Conservation (phyloP, 2,329 filamentous ascomycete species). For the Sporothrix humicola region DNA sequence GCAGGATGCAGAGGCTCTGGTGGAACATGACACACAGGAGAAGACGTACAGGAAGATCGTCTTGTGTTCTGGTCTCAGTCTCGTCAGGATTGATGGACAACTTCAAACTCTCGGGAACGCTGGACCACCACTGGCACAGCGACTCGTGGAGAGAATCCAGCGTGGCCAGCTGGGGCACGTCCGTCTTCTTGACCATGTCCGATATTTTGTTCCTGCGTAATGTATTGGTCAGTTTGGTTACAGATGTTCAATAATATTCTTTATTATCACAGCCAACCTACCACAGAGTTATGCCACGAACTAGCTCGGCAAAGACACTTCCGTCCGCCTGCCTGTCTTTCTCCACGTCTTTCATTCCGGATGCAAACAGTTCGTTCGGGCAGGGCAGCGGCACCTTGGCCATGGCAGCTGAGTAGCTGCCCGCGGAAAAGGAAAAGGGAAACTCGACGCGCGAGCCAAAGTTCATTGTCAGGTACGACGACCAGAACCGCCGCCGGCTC, state of each 20-base stretch:
- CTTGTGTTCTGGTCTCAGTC: slow-evolving; percentile 4
- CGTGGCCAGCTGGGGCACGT: neutral
- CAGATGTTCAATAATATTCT: too few relatives aligned
- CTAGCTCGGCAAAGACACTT: slow-evolving; percentile 12
- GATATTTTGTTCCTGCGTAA: slow-evolving; percentile 4
- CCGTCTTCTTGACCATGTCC: slow-evolving; percentile 14
- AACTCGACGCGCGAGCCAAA: slow-evolving; percentile 17
- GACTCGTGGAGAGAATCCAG: slow-evolving; percentile 10
- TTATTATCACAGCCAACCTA: neutral
- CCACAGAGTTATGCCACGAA: neutral
- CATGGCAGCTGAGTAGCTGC: slow-evolving; percentile 4
- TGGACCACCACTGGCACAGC: slow-evolving; percentile 5
- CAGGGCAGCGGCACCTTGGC: slow-evolving; percentile 2
- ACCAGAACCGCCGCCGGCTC: slow-evolving; percentile 10
- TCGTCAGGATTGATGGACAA: neutral
- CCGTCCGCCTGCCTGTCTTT: neutral
- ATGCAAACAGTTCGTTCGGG: neutral
- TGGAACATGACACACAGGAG: slow-evolving; percentile 11
- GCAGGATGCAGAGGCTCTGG: slow-evolving; percentile 2
- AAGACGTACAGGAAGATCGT: slow-evolving; percentile 5
- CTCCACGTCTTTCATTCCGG: slow-evolving; percentile 6
- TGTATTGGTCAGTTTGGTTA: neutral
- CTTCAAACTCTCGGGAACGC: neutral
- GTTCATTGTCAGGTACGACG: slow-evolving; percentile 7
- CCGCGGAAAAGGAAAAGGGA: neutral